These are phyloP conservation scores for Mortierella sp. DNA, from an alignment of 371 early-diverging fungal species.

Conservation along the genomic window DNA sequence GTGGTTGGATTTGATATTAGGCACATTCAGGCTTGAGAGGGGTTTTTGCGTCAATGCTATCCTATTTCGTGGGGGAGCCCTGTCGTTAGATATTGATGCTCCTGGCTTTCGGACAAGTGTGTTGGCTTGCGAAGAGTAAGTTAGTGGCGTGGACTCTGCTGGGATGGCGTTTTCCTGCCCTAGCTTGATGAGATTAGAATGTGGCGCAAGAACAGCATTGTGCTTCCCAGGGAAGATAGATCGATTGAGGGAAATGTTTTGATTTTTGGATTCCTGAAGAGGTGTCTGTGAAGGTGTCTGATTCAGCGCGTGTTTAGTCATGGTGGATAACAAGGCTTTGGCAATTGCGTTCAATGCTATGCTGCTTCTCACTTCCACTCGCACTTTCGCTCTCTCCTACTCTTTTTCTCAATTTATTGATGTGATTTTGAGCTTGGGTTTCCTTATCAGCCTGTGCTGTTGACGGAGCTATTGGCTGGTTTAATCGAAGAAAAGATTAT, in stretches of 20 bases:
- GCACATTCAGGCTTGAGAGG: neutral
- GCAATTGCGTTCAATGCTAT: neutral
- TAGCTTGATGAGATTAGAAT: conserved; percentile 7
- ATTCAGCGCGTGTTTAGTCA: conserved; percentile 31
- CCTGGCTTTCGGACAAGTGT: neutral
- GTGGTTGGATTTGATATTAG: neutral
- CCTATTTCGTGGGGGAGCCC: conserved; percentile 13
- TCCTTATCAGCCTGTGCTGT: neutral
- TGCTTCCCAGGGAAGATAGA: neutral
- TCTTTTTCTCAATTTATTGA: neutral
- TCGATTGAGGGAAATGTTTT: neutral
- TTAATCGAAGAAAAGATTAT: neutral
- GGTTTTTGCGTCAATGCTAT: conserved; percentile 39
- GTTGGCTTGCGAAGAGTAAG: conserved; percentile 1
- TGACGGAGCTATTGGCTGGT: neutral
- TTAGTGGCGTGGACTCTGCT: neutral
- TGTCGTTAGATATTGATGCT: conserved; percentile 4
- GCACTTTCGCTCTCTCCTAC: neutral
- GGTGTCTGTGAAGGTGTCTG: conserved; percentile 13
- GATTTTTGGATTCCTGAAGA: conserved; percentile 21
- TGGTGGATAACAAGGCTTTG: conserved; percentile 7
- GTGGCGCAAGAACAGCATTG: neutral
- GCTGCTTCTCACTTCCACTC: neutral
- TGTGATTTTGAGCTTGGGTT: neutral
- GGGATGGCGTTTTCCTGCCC: conserved; percentile 14